Percentiles rank a stretch among this genome's conserved stretches.
phyloP scores from a whole-genome alignment of 805 yeast species.

The Huiozyma sinensis region DNA sequence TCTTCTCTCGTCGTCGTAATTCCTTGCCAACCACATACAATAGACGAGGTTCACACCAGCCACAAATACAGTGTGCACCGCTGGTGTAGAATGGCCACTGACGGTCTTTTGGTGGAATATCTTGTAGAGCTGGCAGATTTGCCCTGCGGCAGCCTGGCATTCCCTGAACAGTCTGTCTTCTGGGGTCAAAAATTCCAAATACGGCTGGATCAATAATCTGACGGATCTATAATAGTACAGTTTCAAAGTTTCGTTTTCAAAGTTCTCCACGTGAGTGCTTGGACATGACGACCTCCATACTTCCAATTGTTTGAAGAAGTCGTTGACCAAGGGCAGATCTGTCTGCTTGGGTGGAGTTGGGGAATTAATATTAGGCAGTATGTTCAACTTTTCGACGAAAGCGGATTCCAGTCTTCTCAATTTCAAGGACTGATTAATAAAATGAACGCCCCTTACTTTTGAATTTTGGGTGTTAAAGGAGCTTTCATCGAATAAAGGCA shows the following conservation, averaged over 20 bases:
- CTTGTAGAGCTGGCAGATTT: constrained; percentile 52
- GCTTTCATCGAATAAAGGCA: constrained; percentile 42
- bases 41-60: constrained; percentile 60
- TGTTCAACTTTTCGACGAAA: constrained; percentile 43
- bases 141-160: constrained; percentile 65
- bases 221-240: constrained; percentile 51
- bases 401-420: constrained; percentile 49
- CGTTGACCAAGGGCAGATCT: constrained; percentile 42
- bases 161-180: constrained; percentile 49
- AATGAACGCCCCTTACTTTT: constrained; percentile 28
- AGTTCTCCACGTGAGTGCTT: constrained; percentile 29
- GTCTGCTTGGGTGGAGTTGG: constrained; percentile 14
- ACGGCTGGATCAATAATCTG: constrained; percentile 52
- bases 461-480: constrained; percentile 15
- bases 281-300: constrained; percentile 42
- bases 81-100: constrained; percentile 52
- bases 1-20: constrained; percentile 46
- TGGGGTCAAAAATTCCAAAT: constrained; percentile 50
- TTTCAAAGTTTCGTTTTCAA: constrained; percentile 49
- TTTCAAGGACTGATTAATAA: constrained; percentile 47
- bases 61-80: constrained; percentile 55
- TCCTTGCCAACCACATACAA: constrained; percentile 58
- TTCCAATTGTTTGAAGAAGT: constrained; percentile 43
- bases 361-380: constrained; percentile 21
- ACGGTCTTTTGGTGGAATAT: constrained; percentile 53